Base-by-base conservation (phyloP, 1,284 basidiomycete species). In the Pseudozyma thailandica region DNA sequence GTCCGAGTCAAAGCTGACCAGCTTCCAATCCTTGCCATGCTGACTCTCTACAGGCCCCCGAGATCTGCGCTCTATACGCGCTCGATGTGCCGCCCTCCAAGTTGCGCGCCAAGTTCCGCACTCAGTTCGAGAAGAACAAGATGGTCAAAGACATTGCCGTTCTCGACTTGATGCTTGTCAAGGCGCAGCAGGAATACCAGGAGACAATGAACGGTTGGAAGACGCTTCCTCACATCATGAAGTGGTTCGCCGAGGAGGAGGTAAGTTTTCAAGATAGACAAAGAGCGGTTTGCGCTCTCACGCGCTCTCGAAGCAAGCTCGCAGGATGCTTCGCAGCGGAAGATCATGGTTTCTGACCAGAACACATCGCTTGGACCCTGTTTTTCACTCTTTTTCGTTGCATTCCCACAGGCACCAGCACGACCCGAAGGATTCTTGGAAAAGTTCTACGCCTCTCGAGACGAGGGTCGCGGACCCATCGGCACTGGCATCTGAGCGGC, bases 171-270 rank as follows among this genome's bases (percentile, higher is more conserved):
- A 87, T 98, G 75, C 83, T 98, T 48, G 88, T 90, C 84, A 98
- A 98, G 87, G 88, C 88, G 64, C 86, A 90, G 70, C 90, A 90
- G 84, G 94, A 97, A 78, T 94, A 90, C 82, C 96, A 98, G 86
- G 96, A 85, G 87, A 91, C 91, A 45, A 88, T 96, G 87, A 97
- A 97, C 83, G 88, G 88, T 75, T 97, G 94, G 94, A 94, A 94
- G 84, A 91, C 92, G 86, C 83, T 85, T 73, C 84, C 80, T 18
- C 83, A 83, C 64, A 48, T 83, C 41, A 82, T 84, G 82, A 80
- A 82, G 58, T 83, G 80, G 83, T 85, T 85, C 53, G 74, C 80
- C 10, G 77, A 83, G 51, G 85, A 85, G 65, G 84, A 85, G 80
- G 84, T 84, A 58, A 60, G 84, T 78, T 41, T 4, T 9, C n/a